Evolutionary conservation across 73 alveolate genomes (phyloP), one percentile per base, ranked within the genome.

Genomic region (Paramecium bursaria): DNA sequence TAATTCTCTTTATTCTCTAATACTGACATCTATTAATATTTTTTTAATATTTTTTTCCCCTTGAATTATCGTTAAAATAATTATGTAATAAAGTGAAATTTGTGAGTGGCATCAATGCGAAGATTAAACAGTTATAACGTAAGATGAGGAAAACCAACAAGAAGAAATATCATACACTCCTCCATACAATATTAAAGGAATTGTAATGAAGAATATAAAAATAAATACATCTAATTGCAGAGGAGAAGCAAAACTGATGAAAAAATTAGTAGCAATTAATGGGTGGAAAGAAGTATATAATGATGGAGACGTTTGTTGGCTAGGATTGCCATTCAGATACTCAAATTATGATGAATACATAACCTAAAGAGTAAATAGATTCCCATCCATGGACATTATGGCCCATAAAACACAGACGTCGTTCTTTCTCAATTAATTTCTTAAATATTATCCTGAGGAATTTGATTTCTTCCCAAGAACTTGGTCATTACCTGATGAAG

Each of bases 391-490:
- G 91, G 96, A 93, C 67, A 75, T 91, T 48, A 42, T 91, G 6
- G 92, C 94, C 9, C 87, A 93, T 48, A 94, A 94, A 60, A 88
- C 89, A 73, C 23, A 86, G 17, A 74, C 94, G n/a, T 88, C 95
- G 11, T 26, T 82, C 22, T 51, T 92, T 30, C 30, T 92, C 57
- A 90, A 91, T 27, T 50, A 91, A 17, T 90, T 90, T 90, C 50
- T 82, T 61, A 48, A 79, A 19, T 89, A 87, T 51, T 93, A 88
- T 88, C 96, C 98, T 1, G 98, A 91, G 3, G 90, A 91, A 60
- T 93, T 88, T 60, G 87, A 74, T 46, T 79, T 93, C 54, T 67
- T 86, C 27, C 98, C 98, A 3, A 52, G 76, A 27, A 90, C 95
- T n/a, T 93, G 55, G 42, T 49, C 80, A 0, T 60, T 86, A 30